These are phyloP conservation scores for Neoboletus magnificus DNA, from an alignment of 768 basidiomycete genomes.

Conservation along the genomic window DNA sequence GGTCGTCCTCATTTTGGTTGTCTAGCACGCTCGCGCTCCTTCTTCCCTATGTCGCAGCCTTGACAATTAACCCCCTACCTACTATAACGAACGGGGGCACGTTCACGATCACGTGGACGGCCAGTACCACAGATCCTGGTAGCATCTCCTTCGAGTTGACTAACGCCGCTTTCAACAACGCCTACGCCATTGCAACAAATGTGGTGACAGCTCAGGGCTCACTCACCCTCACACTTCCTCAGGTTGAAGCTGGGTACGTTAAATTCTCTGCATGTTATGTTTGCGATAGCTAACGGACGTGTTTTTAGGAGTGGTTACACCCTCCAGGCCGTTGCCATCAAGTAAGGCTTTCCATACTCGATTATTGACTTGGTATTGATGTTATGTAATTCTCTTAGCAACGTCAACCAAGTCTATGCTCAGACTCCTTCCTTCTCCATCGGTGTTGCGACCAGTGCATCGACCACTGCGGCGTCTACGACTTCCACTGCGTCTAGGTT, in stretches of 20 bases:
- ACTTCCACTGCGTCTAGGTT: constrained; percentile 9
- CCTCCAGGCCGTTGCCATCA: constrained; percentile 43
- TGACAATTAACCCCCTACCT: constrained; percentile 39
- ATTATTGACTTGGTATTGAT: neutral
- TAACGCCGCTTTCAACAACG: constrained; percentile 49
- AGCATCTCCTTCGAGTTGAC: constrained; percentile 45
- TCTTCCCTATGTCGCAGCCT: constrained; percentile 43
- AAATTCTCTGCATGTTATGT: neutral
- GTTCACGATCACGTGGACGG: constrained; percentile 48
- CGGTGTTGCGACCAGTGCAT: constrained; percentile 12
- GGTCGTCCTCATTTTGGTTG: neutral
- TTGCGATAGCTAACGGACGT: neutral
- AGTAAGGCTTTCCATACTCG: constrained; percentile 23
- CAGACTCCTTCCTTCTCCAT: constrained; percentile 43
- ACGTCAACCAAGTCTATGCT: constrained; percentile 46
- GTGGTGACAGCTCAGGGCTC: constrained; percentile 36
- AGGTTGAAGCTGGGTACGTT: constrained; percentile 44
- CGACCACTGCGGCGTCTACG: constrained; percentile 14
- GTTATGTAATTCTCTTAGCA: constrained; percentile 14
- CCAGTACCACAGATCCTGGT: constrained; percentile 37
- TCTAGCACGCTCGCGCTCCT: constrained; percentile 43
- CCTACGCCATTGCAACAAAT: constrained; percentile 55
- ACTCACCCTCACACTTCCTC: constrained; percentile 42
- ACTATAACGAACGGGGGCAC: constrained; percentile 31
- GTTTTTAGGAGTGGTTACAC: constrained; percentile 44